Percentiles rank a stretch among this genome's conserved stretches.
Conservation (phyloP, 2,329 filamentous ascomycete species). For the Parastagonospora nodorum region DNA sequence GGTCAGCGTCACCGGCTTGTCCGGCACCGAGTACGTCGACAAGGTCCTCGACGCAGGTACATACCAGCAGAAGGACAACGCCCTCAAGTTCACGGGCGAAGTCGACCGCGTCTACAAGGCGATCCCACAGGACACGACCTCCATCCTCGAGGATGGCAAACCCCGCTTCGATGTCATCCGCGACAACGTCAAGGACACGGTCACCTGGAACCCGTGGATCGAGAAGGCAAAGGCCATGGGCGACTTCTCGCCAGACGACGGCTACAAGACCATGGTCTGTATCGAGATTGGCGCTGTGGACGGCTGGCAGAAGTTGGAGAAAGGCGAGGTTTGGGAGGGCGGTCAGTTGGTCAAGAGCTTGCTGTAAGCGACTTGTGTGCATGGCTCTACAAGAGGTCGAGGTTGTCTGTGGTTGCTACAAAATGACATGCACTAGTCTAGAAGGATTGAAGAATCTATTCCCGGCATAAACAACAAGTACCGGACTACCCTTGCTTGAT, state of each 20-base stretch:
- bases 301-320: conserved; percentile 83
- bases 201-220: conserved; percentile 96
- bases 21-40: conserved; percentile 77
- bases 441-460: too few species aligned
- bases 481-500: too few species aligned
- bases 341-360: conserved; percentile 61
- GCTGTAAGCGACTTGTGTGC: conserved; percentile 21
- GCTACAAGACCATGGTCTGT: conserved; percentile 92
- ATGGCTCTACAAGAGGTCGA: background rate
- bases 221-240: conserved; percentile 81
- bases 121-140: conserved; percentile 65
- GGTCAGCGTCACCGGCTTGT: conserved; percentile 74
- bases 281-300: conserved; percentile 87
- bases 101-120: conserved; percentile 85
- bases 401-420: background rate
- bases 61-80: conserved; percentile 67
- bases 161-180: conserved; percentile 74
- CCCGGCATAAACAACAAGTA: too few species aligned
- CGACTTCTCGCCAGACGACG: conserved; percentile 88
- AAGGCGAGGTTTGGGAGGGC: conserved; percentile 71
- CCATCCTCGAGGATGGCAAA: conserved; percentile 67
- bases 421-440: background rate
- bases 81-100: conserved; percentile 74
- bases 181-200: conserved; percentile 84
- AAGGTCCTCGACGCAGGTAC: conserved; percentile 73